Percentiles rank a stretch among this genome's conserved stretches.
Conservation (phyloP, 257 asterid species). For the Solanum acaule region DNA sequence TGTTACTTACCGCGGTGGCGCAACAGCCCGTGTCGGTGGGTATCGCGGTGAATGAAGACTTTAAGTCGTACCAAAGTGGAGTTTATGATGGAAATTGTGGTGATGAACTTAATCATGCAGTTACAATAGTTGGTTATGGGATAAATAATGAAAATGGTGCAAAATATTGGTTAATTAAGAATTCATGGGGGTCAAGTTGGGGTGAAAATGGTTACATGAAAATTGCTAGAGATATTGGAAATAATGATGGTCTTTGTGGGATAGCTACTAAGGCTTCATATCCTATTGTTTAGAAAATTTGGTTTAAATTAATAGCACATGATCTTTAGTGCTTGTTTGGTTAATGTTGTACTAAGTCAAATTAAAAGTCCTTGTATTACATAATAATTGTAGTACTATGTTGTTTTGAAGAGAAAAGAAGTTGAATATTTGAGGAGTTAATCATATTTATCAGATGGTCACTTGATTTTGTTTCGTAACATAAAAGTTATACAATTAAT, state of each 20-base stretch:
- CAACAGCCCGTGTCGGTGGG: neutral
- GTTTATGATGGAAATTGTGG: neutral
- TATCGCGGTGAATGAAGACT: neutral
- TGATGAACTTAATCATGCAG: neutral
- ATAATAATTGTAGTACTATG: neutral
- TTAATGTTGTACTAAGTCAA: neutral
- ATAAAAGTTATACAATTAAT: too few species aligned
- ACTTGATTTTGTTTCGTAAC: too few species aligned
- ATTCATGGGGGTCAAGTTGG: slow-evolving; percentile 1
- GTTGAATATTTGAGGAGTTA: neutral
- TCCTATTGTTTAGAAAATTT: neutral
- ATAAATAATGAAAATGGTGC: neutral
- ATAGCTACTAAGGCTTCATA: slow-evolving; percentile 1
- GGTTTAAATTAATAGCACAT: neutral
- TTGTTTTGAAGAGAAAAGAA: neutral
- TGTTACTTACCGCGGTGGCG: neutral
- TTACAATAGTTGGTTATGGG: slow-evolving; percentile 8
- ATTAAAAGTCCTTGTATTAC: neutral
- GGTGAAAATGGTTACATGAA: slow-evolving; percentile 13
- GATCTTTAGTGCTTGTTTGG: neutral
- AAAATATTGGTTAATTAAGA: slow-evolving; percentile 5
- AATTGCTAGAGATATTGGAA: neutral
- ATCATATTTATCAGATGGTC: neutral
- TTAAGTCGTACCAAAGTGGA: neutral
- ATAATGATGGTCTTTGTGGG: slow-evolving; percentile 2